Conservation (phyloP, 2,329 filamentous ascomycete genomes). For the Berkeleyomyces rouxiae region DNA sequence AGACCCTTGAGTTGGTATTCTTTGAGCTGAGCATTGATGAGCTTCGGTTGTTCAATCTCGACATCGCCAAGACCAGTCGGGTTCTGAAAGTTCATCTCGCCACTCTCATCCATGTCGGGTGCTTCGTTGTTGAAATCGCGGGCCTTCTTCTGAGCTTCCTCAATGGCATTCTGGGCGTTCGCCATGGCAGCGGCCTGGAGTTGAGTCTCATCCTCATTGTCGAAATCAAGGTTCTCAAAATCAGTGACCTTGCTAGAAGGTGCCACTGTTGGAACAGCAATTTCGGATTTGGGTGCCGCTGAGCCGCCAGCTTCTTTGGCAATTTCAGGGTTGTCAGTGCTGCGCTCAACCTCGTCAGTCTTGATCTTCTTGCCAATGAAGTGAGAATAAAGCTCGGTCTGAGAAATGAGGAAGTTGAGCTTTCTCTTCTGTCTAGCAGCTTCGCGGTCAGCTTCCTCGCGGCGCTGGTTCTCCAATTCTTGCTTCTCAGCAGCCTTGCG, state of each 20-base stretch:
- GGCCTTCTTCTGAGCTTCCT: slow-evolving; percentile 84
- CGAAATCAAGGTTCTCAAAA: slow-evolving; percentile 90
- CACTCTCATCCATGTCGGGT: slow-evolving; percentile 63
- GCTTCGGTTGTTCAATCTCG: slow-evolving; percentile 83
- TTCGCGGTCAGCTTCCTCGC: slow-evolving; percentile 93
- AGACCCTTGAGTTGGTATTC: slow-evolving; percentile 98
- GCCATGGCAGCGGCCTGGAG: slow-evolving; percentile 76
- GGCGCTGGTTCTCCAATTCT: slow-evolving; percentile 90
- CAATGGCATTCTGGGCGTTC: slow-evolving; percentile 89
- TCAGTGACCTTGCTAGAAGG: slow-evolving; percentile 63
- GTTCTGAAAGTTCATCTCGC: slow-evolving; percentile 99
- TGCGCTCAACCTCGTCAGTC: slow-evolving; percentile 83
- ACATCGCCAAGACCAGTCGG: slow-evolving; percentile 88
- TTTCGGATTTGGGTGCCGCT: slow-evolving; percentile 28
- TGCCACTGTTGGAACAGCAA: slow-evolving; percentile 34
- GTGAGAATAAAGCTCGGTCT: slow-evolving; percentile 96
- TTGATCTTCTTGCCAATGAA: slow-evolving; percentile 99
- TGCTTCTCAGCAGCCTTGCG: slow-evolving; percentile 89
- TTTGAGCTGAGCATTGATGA: slow-evolving; percentile 86
- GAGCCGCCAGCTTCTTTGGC: slow-evolving; percentile 34
- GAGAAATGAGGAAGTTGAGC: slow-evolving; percentile 97
- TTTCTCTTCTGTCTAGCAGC: slow-evolving; percentile 95
- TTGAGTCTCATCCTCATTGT: slow-evolving; percentile 76
- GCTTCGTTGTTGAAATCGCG: slow-evolving; percentile 76
- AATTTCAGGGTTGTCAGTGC: slow-evolving; percentile 66